Evolutionary conservation across 176 grass and related monocot genomes (phyloP), one percentile per base, ranked within the genome.

Genomic region (Oryza coarctata): DNA sequence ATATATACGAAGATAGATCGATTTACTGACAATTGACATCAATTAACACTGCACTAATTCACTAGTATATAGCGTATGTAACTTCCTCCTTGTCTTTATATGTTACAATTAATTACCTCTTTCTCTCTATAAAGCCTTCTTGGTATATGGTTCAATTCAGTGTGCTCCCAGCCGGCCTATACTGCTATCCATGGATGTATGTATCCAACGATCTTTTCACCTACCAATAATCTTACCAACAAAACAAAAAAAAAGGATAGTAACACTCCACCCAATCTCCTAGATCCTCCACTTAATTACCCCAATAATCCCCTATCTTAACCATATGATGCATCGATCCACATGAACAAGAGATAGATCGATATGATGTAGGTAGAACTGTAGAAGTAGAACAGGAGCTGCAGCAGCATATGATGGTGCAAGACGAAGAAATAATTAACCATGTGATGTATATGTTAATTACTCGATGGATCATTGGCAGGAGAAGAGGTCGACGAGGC

Each of bases 401-500:
- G 60, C 62, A 28, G 45, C 36, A 60, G 33, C 35, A 78, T 74
- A 60, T 49, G 68, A 79, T 26, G 44, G 79, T 63, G 82, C 87
- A 85, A 80, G 87, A 71, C 64, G 38, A 55, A 64, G 65, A 81
- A 72, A 81, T 77, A 89, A 81, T 85, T 85, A 80, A 80, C 77
- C 77, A 85, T 22, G n/a, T 55, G 50, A 9, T 78, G 74, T 38
- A 63, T 58, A 66, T 89, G 78, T 89, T 73, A 78, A 72, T 76
- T 65, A 71, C 43, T 60, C 64, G 71, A 63, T 83, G 29, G 17
- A 80, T 90, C 76, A 84, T 94, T 83, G 82, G 72, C 41, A 80
- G 65, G 90, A 91, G 80, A 92, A 86, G 29, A 83, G 75, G 81
- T 92, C 90, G 82, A 89, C 90, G 77, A 97, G 80, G 71, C 84